Conservation (phyloP, 2,329 filamentous ascomycete species). For the Purpureocillium lavendulum region DNA sequence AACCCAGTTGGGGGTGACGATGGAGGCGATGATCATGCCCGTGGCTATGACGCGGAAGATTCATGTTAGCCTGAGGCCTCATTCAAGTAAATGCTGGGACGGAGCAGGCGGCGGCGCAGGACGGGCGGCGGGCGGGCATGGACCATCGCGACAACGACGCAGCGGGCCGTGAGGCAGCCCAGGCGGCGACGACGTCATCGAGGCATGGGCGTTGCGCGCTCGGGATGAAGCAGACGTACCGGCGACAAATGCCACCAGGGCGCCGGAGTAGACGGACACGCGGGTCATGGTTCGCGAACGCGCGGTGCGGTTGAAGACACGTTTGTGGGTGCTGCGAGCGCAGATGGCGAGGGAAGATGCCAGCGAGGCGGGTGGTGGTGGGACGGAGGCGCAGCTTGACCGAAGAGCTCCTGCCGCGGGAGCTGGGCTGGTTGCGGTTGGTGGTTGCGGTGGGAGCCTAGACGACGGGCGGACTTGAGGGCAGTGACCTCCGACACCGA, state of each 20-base stretch:
- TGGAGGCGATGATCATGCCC: conserved; percentile 61
- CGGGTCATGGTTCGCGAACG: conserved; percentile 28
- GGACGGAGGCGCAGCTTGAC: no score
- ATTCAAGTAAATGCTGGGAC: neutral
- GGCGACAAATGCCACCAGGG: conserved; percentile 32
- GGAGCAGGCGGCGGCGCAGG: no score
- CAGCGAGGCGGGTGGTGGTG: neutral
- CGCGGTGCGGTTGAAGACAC: neutral
- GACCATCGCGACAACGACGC: no score
- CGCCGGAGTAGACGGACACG: conserved; percentile 31
- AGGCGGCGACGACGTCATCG: neutral
- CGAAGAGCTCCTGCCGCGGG: no score
- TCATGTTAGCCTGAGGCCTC: conserved; percentile 19
- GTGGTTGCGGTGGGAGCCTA: no score
- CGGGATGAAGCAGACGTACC: conserved; percentile 24
- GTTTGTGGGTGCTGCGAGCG: neutral
- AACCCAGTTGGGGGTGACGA: conserved; percentile 64
- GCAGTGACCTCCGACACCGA: no score
- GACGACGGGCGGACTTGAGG: no score
- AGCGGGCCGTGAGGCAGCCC: neutral
- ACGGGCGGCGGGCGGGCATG: no score
- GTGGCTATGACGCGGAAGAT: conserved; percentile 43
- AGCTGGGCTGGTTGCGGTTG: no score
- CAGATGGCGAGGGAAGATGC: neutral
- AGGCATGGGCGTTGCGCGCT: no score